Percentiles rank a stretch among this genome's conserved stretches.
Evolutionary conservation across 768 basidiomycete genomes (phyloP).

Genomic region (Tulasnella sp.): DNA sequence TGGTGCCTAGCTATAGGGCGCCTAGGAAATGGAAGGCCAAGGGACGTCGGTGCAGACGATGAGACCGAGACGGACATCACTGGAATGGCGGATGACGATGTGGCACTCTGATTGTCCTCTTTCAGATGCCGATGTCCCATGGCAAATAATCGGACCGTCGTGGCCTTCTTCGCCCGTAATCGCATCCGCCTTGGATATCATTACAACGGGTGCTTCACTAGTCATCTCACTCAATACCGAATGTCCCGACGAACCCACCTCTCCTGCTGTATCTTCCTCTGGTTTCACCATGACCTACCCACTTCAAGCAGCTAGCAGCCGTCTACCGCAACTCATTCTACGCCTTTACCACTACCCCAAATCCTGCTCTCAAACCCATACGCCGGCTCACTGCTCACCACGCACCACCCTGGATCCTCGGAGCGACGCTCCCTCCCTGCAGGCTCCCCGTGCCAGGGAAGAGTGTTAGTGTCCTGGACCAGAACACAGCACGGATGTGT

Average conservation of each 20-base stretch:
- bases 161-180: background rate
- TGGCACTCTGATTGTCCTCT: background rate
- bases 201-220: background rate
- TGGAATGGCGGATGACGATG: background rate
- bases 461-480: no score
- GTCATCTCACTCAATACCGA: slow-evolving; percentile 6
- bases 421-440: background rate
- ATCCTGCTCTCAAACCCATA: slow-evolving; percentile 2
- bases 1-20: background rate
- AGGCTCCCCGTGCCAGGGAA: background rate
- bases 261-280: background rate
- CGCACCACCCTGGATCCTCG: background rate
- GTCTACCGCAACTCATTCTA: background rate
- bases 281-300: background rate
- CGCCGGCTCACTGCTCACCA: slow-evolving; percentile 3
- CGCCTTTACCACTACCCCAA: slow-evolving; percentile 10
- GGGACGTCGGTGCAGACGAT: background rate
- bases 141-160: background rate
- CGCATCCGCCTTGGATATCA: background rate
- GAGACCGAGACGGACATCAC: background rate
- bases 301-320: slow-evolving; percentile 2
- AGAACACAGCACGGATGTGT: slow-evolving; percentile 34
- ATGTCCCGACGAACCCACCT: background rate
- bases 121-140: no score
- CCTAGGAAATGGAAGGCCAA: background rate